Evolutionary conservation across 73 alveolate genomes (phyloP).

Genomic region (Paramecium octaurelia): DNA sequence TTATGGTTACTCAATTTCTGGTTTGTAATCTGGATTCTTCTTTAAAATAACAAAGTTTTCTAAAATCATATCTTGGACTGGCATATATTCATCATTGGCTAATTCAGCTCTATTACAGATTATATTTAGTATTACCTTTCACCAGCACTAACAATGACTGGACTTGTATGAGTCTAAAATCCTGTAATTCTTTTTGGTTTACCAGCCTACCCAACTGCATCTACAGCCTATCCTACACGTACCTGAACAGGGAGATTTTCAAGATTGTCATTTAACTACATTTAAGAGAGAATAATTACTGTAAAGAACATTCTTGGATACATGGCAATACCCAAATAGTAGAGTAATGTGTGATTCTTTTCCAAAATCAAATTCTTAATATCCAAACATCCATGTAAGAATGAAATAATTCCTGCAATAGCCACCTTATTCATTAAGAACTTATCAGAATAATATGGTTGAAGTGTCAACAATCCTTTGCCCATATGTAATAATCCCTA

Average conservation of each 20-base stretch:
- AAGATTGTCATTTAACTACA: constrained; percentile 73
- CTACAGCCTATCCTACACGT: constrained; percentile 95
- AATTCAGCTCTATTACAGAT: constrained; percentile 74
- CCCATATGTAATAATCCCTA: constrained; percentile 89
- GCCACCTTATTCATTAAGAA: constrained; percentile 83
- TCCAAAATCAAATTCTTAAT: constrained; percentile 74
- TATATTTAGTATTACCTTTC: constrained; percentile 64
- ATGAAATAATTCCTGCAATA: constrained; percentile 86
- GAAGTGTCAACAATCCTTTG: constrained; percentile 80
- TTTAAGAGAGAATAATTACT: constrained; percentile 46
- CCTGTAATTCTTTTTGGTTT: constrained; percentile 96
- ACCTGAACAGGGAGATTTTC: constrained; percentile 76
- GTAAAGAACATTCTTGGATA: constrained; percentile 93
- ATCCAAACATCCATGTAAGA: constrained; percentile 84
- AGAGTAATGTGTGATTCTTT: constrained; percentile 84
- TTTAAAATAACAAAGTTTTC: constrained; percentile 89
- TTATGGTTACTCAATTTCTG: constrained; percentile 48
- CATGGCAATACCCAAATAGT: constrained; percentile 85
- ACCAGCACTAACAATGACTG: constrained; percentile 88
- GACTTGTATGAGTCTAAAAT: constrained; percentile 91
- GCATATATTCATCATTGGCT: constrained; percentile 87
- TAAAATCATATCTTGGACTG: constrained; percentile 77
- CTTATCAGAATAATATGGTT: constrained; percentile 88
- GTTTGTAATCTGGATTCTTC: constrained; percentile 87
- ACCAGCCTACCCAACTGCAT: constrained; percentile 97